Evolutionary conservation across 2,329 filamentous ascomycete species (phyloP).

Genomic region (Raffaelea deltoideospora): DNA sequence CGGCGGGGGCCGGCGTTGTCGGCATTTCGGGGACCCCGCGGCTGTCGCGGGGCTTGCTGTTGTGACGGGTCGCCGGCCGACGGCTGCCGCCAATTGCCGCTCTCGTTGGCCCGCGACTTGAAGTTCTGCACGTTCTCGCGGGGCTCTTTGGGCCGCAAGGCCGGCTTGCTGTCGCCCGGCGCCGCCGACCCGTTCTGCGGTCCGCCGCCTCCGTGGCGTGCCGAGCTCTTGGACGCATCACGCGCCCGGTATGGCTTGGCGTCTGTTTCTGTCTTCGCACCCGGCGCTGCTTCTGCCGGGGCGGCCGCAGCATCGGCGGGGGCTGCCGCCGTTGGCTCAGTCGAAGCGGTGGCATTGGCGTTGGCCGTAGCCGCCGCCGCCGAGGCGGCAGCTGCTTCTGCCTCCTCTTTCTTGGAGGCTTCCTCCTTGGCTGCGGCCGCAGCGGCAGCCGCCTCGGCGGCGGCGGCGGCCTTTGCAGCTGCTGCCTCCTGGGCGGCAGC

Average conservation of each 20-base stretch:
- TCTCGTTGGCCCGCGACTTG: constrained; percentile 41
- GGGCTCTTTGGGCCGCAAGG: constrained; percentile 18
- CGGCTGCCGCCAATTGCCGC: constrained; percentile 44
- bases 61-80: constrained; percentile 28
- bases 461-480: constrained; percentile 11
- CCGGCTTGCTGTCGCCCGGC: no score
- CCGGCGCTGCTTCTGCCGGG: not conserved
- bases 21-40: constrained; percentile 28
- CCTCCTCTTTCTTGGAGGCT: constrained; percentile 7
- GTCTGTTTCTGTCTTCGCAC: no score
- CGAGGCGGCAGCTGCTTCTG: not conserved
- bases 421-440: constrained; percentile 14
- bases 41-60: no score
- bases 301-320: not conserved
- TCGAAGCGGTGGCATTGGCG: not conserved
- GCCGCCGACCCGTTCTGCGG: constrained; percentile 15
- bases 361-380: not conserved
- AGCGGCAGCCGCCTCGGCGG: constrained; percentile 15
- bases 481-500: constrained; percentile 34
- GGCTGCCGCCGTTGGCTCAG: constrained; percentile 9
- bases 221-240: no score
- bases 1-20: constrained; percentile 25
- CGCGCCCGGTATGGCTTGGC: no score
- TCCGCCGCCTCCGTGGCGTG: no score
- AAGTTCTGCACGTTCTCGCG: constrained; percentile 27